Percentiles rank a stretch among this genome's conserved stretches.
Conservation (phyloP, 225 moss, liverwort and hornwort genomes). For the Neckera pumila region DNA sequence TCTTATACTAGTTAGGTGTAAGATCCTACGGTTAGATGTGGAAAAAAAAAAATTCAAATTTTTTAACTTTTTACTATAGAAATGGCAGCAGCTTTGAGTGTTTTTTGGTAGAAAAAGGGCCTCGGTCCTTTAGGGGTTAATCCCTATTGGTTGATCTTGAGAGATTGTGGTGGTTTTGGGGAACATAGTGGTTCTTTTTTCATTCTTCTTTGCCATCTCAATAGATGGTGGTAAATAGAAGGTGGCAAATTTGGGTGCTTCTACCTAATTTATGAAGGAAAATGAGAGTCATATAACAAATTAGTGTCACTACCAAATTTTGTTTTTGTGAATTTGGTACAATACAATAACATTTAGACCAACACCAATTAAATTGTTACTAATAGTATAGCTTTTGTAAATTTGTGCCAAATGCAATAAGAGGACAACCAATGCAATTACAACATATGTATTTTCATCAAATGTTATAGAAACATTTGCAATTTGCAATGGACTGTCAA, state of each 20-base stretch:
- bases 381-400: not conserved
- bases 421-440: not conserved
- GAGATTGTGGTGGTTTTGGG: not conserved
- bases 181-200: fast-evolving
- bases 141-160: too few species aligned
- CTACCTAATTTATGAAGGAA: not conserved
- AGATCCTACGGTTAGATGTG: too few species aligned
- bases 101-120: too few species aligned
- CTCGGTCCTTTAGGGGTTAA: too few species aligned
- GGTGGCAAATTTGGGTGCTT: not conserved
- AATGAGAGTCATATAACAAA: not conserved
- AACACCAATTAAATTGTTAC: not conserved
- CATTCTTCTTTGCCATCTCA: fast-evolving
- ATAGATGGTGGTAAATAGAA: fast-evolving
- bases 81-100: too few species aligned
- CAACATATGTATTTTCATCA: not conserved
- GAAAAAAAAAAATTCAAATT: too few species aligned
- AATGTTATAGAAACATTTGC: not conserved
- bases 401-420: not conserved
- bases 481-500: fast-evolving
- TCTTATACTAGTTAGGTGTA: too few species aligned
- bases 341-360: not conserved
- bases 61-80: too few species aligned
- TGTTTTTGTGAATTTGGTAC: not conserved
- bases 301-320: fast-evolving